Percentiles rank a stretch among this genome's conserved stretches.
Evolutionary conservation across 805 yeast species (phyloP).

Genomic region (Kuraishia ogatae): DNA sequence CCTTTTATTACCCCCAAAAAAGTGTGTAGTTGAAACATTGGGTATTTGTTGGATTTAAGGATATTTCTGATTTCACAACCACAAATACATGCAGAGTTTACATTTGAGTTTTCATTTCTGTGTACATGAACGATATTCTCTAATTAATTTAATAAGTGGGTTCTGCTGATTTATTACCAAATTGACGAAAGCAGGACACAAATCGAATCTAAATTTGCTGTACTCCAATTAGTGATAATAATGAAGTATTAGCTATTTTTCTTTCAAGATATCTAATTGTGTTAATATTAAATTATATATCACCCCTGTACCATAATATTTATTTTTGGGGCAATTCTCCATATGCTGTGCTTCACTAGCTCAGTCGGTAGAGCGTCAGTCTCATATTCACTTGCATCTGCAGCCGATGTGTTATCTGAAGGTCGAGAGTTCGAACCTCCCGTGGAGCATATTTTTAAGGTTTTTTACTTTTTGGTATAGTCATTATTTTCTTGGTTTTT

Average conservation of each 20-base stretch:
- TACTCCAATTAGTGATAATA: too few relatives aligned
- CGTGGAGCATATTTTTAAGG: conserved; percentile 5
- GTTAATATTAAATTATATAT: too few relatives aligned
- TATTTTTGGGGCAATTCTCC: neutral
- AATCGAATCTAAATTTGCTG: too few relatives aligned
- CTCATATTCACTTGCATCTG: conserved; percentile 6
- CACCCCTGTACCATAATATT: neutral
- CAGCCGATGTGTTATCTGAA: conserved; percentile 6
- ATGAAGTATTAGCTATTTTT: too few relatives aligned
- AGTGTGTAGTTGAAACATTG: too few relatives aligned
- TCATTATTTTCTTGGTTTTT: neutral
- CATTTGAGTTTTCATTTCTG: neutral
- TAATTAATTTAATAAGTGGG: too few relatives aligned
- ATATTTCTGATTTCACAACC: neutral
- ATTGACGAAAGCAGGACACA: too few relatives aligned
- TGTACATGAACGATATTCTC: neutral
- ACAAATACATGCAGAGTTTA: neutral
- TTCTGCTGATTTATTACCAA: too few relatives aligned
- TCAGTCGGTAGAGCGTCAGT: conserved; percentile 13
- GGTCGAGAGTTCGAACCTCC: conserved; percentile 9
- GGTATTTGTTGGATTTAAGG: too few relatives aligned
- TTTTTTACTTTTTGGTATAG: too few relatives aligned
- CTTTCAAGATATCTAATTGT: too few relatives aligned
- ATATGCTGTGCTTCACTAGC: conserved; percentile 7
- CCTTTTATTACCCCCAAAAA: too few relatives aligned